Evolutionary conservation across 2,329 filamentous ascomycete genomes (phyloP).

Genomic region (Colletotrichum chlorophyti): DNA sequence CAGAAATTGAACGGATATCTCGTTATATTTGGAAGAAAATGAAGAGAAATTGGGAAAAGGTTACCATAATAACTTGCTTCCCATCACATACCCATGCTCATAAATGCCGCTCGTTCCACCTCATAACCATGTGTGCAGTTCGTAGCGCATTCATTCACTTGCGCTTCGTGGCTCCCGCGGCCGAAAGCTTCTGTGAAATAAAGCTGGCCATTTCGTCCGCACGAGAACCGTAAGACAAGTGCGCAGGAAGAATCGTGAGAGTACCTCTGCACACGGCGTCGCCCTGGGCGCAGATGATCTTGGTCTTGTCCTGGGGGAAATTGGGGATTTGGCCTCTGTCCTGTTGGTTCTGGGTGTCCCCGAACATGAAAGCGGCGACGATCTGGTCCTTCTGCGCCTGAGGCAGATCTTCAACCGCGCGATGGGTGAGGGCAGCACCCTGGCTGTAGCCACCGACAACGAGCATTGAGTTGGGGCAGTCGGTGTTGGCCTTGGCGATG

Average conservation of each 20-base stretch:
- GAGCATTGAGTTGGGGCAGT: slow-evolving; percentile 44
- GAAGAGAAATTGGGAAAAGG: not conserved
- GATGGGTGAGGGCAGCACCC: slow-evolving; percentile 37
- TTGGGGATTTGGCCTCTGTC: slow-evolving; percentile 43
- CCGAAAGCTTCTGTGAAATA: slow-evolving; percentile 30
- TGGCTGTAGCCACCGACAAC: slow-evolving; percentile 49
- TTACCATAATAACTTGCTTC: not conserved
- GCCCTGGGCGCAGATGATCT: slow-evolving; percentile 48
- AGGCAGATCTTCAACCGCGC: slow-evolving; percentile 34
- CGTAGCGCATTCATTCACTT: slow-evolving; percentile 10
- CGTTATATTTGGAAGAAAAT: not conserved
- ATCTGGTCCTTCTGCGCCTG: slow-evolving; percentile 33
- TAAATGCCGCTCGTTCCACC: not conserved
- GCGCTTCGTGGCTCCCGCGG: slow-evolving; percentile 24
- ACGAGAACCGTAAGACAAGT: slow-evolving; percentile 44
- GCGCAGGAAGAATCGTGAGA: slow-evolving; percentile 41
- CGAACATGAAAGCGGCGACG: slow-evolving; percentile 36
- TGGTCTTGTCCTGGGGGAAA: slow-evolving; percentile 42
- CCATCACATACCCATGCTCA: not conserved
- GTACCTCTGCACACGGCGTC: slow-evolving; percentile 45
- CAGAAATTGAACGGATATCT: slow-evolving; percentile 2
- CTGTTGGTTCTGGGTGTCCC: slow-evolving; percentile 36
- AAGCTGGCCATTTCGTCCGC: slow-evolving; percentile 40
- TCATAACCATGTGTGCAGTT: not conserved
- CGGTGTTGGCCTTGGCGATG: slow-evolving; percentile 41